Evolutionary conservation across 805 yeast genomes (phyloP).

Genomic region (Candida stauntonica): DNA sequence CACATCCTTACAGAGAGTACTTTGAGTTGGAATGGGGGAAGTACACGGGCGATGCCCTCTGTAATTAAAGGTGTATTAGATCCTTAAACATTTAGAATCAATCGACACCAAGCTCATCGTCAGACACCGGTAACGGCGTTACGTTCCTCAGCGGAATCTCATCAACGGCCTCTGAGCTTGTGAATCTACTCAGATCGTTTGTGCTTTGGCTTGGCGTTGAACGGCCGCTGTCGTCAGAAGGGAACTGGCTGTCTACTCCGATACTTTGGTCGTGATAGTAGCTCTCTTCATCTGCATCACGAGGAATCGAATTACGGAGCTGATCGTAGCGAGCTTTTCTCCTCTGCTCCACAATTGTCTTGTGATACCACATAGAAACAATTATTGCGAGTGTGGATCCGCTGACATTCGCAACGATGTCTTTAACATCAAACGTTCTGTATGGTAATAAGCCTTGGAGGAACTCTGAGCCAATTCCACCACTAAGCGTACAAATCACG

Average conservation of each 20-base stretch:
- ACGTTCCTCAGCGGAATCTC: constrained; percentile 17
- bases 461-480: constrained; percentile 47
- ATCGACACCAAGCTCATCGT: constrained; percentile 24
- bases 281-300: constrained; percentile 21
- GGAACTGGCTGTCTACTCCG: constrained; percentile 18
- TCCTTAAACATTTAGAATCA: constrained; percentile 4
- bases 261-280: constrained; percentile 9
- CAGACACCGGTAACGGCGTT: constrained; percentile 16
- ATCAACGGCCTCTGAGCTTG: constrained; percentile 19
- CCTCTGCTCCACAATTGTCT: constrained; percentile 21
- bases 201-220: constrained; percentile 12
- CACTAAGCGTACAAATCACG: constrained; percentile 41
- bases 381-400: constrained; percentile 27
- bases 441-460: constrained; percentile 42
- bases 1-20: constrained; percentile 22
- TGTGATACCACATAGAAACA: constrained; percentile 20
- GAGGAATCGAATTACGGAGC: constrained; percentile 26
- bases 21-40: constrained; percentile 11
- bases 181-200: constrained; percentile 23
- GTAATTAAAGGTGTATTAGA: no score
- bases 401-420: constrained; percentile 36
- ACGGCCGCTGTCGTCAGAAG: constrained; percentile 10
- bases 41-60: no score
- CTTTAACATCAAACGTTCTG: constrained; percentile 45
- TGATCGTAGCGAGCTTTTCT: constrained; percentile 23